Evolutionary conservation across 202 grass and related monocot genomes (phyloP), one percentile per base, ranked within the genome.

Genomic region (Panicum hallii): DNA sequence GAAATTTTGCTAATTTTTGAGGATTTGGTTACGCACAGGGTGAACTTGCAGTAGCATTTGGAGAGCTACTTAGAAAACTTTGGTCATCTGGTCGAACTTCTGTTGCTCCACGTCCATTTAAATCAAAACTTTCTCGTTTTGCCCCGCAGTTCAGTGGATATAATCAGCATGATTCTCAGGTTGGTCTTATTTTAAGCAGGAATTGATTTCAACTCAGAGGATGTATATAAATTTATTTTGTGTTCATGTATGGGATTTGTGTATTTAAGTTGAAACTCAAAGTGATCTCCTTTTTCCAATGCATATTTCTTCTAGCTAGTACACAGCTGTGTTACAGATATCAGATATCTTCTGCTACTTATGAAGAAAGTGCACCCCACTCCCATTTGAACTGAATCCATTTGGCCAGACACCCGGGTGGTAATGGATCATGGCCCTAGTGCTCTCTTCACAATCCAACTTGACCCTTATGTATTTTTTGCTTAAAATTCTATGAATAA

Each of bases 81-180:
- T 99, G 97, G 97, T 90, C 91, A 5, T 80, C 91, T n/a, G 97
- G 91, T 81, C 86, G 87, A 42, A 87, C 82, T 83, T 92, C 97
- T 68, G 55, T 99, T 75, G 91, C 93, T 75, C 93, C 97, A 52
- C 97, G 93, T 86, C 69, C 88, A 61, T 99, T 99, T 84, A 99
- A 94, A 78, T 82, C 88, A 47, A 99, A 99, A 74, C 91, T 99
- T 78, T 91, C 93, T 85, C 90, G 91, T 63, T 99, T 99, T 79
- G 97, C 97, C 71, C 97, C 97, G 44, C 97, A 99, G 69, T 99
- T 99, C 70, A 93, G 97, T 83, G 97, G 97, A 80, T 99, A 99
- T 86, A 99, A 99, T 90, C 97, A 99, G 79, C 97, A 99, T 82
- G 97, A 99, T 89, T 99, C 97, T 85, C 97, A 99, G 91, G 97